Percentiles rank a stretch among this genome's conserved stretches.
These are phyloP conservation scores for Uronychia binucleata DNA, from an alignment of 73 alveolate species.

Conservation along the genomic window DNA sequence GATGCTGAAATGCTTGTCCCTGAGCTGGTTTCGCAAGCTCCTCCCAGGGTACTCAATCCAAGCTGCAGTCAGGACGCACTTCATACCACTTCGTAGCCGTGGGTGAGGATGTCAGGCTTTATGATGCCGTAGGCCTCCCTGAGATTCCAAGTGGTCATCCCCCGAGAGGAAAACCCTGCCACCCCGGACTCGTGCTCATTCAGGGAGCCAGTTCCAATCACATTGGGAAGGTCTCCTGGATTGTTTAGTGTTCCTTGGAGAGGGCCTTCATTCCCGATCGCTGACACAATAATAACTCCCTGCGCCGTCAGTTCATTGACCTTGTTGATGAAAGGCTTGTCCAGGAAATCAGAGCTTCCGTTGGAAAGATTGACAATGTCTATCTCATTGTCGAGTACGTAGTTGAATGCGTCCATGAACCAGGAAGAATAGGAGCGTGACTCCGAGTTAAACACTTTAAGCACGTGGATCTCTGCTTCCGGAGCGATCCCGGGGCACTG, in stretches of 20 bases:
- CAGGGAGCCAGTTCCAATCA: constrained; percentile 70
- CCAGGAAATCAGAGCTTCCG: constrained; percentile 65
- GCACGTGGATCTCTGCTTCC: constrained; percentile 49
- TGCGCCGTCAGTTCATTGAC: constrained; percentile 52
- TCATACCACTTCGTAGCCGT: constrained; percentile 24
- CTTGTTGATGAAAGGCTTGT: constrained; percentile 54
- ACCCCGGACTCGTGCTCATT: constrained; percentile 34
- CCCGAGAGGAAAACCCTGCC: constrained; percentile 69
- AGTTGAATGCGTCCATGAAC: constrained; percentile 68
- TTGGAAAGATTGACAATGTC: constrained; percentile 55
- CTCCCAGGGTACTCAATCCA: background rate
- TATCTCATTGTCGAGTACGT: constrained; percentile 40
- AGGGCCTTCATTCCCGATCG: constrained; percentile 80
- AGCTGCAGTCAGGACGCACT: constrained; percentile 1
- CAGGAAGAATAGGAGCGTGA: constrained; percentile 55
- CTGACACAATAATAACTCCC: constrained; percentile 50
- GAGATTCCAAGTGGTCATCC: constrained; percentile 69
- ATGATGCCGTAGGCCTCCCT: constrained; percentile 48
- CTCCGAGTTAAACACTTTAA: constrained; percentile 50
- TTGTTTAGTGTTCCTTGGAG: constrained; percentile 62
- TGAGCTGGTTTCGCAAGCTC: constrained; percentile 33
- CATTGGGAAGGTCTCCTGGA: constrained; percentile 69
- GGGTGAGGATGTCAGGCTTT: constrained; percentile 70
- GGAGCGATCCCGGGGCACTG: constrained; percentile 74
- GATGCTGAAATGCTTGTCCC: constrained; percentile 74